Conservation (phyloP, 2,329 filamentous ascomycete genomes). For the Stachybotrys chartarum region DNA sequence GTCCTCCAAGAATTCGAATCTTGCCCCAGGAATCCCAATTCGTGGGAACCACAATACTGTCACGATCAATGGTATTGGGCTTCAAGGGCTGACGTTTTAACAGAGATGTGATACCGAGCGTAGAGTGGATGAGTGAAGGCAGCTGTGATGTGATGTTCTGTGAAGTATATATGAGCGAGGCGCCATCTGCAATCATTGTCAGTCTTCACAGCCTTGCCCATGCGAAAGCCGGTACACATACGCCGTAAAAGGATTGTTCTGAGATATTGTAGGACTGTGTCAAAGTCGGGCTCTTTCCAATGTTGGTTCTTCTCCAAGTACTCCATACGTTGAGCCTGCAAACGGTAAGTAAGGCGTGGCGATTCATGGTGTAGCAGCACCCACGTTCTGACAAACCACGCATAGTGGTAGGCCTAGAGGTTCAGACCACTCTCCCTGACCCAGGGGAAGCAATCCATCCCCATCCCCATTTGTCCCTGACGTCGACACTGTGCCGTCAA, state of each 20-base stretch:
- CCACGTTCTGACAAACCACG: constrained; percentile 91
- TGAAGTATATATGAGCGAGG: constrained; percentile 78
- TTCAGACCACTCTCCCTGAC: constrained; percentile 90
- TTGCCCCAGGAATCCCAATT: constrained; percentile 99
- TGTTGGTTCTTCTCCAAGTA: constrained; percentile 79
- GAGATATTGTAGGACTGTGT: constrained; percentile 89
- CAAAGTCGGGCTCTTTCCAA: constrained; percentile 96
- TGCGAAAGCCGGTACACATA: constrained; percentile 32
- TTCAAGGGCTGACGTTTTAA: constrained; percentile 73
- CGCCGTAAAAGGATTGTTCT: constrained; percentile 83
- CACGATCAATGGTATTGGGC: constrained; percentile 86
- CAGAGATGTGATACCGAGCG: constrained; percentile 77
- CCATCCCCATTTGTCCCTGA: constrained; percentile 47
- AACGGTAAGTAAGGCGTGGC: not conserved
- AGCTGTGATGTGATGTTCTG: constrained; percentile 70
- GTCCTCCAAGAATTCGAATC: constrained; percentile 86
- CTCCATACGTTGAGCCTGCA: constrained; percentile 80
- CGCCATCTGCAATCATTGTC: constrained; percentile 53
- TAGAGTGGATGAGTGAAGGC: constrained; percentile 75
- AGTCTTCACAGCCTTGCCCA: constrained; percentile 6
- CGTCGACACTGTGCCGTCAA: constrained; percentile 54
- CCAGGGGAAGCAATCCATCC: constrained; percentile 67
- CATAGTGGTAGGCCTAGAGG: constrained; percentile 79
- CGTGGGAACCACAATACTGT: constrained; percentile 88
- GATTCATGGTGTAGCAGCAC: constrained; percentile 16